Percentiles rank a stretch among this genome's conserved stretches.
These are phyloP conservation scores for Fusarium ramigenum DNA, from an alignment of 2,329 filamentous ascomycete genomes.

Conservation along the genomic window DNA sequence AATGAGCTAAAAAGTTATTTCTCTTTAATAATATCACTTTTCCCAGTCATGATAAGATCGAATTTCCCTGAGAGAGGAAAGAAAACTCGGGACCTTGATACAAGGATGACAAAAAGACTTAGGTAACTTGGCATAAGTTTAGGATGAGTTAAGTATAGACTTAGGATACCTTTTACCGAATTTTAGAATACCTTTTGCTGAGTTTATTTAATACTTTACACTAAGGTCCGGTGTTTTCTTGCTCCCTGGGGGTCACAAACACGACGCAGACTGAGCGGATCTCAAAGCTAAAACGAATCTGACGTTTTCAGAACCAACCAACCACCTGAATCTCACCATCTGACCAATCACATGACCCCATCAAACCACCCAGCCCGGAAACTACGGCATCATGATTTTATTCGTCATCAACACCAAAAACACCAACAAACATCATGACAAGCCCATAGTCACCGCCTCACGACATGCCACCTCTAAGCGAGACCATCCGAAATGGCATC, in stretches of 20 bases:
- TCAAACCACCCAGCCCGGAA: not conserved
- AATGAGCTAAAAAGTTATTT: no score
- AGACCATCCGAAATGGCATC: constrained; percentile 34
- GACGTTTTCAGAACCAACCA: not conserved
- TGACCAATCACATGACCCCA: constrained; percentile 26
- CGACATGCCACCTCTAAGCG: constrained; percentile 17
- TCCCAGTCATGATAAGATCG: no score
- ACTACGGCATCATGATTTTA: constrained; percentile 1
- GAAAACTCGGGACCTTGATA: no score
- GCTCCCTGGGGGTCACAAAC: not conserved
- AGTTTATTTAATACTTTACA: no score
- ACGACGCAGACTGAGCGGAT: not conserved
- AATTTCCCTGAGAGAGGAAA: no score
- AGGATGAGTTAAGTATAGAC: no score
- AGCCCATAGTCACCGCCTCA: not conserved
- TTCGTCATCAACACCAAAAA: not conserved
- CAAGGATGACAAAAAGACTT: no score
- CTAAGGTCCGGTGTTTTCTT: no score
- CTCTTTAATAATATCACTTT: no score
- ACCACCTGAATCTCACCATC: not conserved
- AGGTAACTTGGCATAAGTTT: no score
- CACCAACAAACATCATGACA: constrained; percentile 19
- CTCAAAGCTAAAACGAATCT: not conserved
- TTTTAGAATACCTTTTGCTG: no score
- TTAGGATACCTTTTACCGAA: no score